Evolutionary conservation across 2,329 filamentous ascomycete species (phyloP).

Genomic region (Aspergillus unguis): DNA sequence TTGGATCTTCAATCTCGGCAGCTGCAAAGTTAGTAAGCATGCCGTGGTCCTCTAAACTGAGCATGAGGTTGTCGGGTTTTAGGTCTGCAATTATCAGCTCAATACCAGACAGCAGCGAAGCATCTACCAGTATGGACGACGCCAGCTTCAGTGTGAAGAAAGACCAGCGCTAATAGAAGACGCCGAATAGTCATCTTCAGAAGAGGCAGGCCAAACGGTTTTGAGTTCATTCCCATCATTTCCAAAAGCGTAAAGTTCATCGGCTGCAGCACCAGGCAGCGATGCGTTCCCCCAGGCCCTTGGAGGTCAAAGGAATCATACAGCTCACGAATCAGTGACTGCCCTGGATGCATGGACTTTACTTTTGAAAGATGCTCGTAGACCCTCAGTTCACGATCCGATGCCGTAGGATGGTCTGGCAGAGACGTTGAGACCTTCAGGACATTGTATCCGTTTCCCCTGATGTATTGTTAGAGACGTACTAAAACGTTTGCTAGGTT

Average conservation of each 20-base stretch:
- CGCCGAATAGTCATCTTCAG: not conserved
- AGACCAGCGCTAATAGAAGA: conserved; percentile 4
- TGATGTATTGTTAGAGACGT: not conserved
- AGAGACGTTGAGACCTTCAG: conserved; percentile 29
- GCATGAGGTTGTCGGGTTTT: conserved; percentile 21
- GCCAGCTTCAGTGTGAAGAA: not conserved
- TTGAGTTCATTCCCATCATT: conserved; percentile 16
- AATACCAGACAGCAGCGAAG: conserved; percentile 2
- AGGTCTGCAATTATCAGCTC: conserved; percentile 30
- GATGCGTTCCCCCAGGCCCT: conserved; percentile 22
- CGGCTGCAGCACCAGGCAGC: conserved; percentile 30
- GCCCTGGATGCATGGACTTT: conserved; percentile 24
- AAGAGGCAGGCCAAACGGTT: not conserved
- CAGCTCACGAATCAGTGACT: conserved; percentile 26
- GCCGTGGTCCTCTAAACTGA: conserved; percentile 25
- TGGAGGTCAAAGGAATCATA: conserved; percentile 32
- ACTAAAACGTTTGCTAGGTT: not conserved
- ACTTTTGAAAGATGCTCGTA: conserved; percentile 27
- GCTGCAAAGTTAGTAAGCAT: conserved; percentile 29
- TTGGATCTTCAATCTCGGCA: conserved; percentile 25
- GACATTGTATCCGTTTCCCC: not conserved
- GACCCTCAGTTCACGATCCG: conserved; percentile 24
- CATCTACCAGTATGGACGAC: not conserved
- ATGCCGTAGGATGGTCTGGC: conserved; percentile 17
- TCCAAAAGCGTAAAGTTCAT: conserved; percentile 32